Evolutionary conservation across 2,329 filamentous ascomycete genomes (phyloP), one percentile per base, ranked within the genome.

Genomic region (Geoglossum cookeanum): DNA sequence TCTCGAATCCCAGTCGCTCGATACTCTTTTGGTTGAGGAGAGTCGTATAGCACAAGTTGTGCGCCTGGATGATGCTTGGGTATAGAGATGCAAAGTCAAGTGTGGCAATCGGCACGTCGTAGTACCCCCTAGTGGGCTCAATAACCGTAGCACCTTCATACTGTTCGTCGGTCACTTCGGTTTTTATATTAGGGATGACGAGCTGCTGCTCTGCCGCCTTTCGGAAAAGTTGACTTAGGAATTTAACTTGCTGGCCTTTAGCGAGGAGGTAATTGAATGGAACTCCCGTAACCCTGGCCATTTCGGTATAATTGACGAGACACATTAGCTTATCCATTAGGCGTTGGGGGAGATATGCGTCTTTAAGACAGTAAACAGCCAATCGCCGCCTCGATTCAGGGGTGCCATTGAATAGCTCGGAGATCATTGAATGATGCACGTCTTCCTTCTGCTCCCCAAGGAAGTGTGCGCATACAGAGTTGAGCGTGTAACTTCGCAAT

Each of bases 341-440:
- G 59, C 94, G 76, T 66, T 97, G 90, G 0, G 92, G 92, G 3
- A 98, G 76, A 65, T 95, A 98, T 0, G 92, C 92, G 72, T 98
- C 94, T 70, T 98, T 98, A 62, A 98, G 71, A 71, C 92, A 98
- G 73, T 98, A 98, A 0, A 98, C 80, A 0, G 92, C 92, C 54
- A 98, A 73, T 71, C 92, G 83, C 64, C 94, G 81, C 62, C 92
- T 76, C 3, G 91, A 95, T 67, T 98, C 92, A 0, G 90, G 83
- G 0, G 92, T 96, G 60, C 92, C 92, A 67, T 98, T 97, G 76
- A 90, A 96, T 2, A 98, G 73, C 66, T 97, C 94, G 0, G 94
- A 98, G 65, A 98, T 98, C 89, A 98, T 98, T 2, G 90, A 96
- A 71, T 98, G 84, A 66, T 98, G 92, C 2, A 98, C 92, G 70